phyloP scores from a whole-genome alignment of 2,329 filamentous ascomycete genomes.

The Diaporthe capsici region DNA sequence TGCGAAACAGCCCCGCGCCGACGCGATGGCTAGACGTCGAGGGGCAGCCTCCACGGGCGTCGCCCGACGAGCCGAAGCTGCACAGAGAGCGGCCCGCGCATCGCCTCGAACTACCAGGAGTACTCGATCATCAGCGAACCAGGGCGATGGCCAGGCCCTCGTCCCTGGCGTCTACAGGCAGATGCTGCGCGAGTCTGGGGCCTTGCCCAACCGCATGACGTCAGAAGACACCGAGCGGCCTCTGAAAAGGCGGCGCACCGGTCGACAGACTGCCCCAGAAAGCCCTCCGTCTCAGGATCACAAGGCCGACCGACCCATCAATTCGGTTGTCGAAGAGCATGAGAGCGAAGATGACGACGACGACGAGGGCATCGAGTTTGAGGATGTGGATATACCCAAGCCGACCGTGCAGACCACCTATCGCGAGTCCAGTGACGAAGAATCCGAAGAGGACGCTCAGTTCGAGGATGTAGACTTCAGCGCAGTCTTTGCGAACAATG shows the following conservation, averaged over 20 bases:
- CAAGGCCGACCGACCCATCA: neutral
- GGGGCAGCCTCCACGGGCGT: slow-evolving; percentile 33
- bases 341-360: slow-evolving; percentile 53
- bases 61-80: slow-evolving; percentile 35
- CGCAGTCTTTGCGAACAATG: slow-evolving; percentile 43
- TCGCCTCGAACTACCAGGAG: slow-evolving; percentile 46
- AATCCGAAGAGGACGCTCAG: slow-evolving; percentile 57
- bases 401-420: slow-evolving; percentile 67
- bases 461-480: slow-evolving; percentile 66
- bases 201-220: slow-evolving; percentile 48
- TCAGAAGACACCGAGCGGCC: slow-evolving; percentile 54
- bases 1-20: neutral
- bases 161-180: slow-evolving; percentile 61
- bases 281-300: neutral
- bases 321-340: slow-evolving; percentile 28
- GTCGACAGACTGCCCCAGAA: slow-evolving; percentile 45
- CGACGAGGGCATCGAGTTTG: slow-evolving; percentile 61
- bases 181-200: slow-evolving; percentile 65
- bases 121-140: slow-evolving; percentile 46
- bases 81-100: slow-evolving; percentile 34
- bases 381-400: slow-evolving; percentile 63
- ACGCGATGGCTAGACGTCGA: slow-evolving; percentile 37
- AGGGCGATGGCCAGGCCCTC: slow-evolving; percentile 36
- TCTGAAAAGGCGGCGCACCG: slow-evolving; percentile 57
- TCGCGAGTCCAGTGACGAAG: slow-evolving; percentile 62